Evolutionary conservation across 768 basidiomycete species (phyloP).

Genomic region (Naganishia randhawae): DNA sequence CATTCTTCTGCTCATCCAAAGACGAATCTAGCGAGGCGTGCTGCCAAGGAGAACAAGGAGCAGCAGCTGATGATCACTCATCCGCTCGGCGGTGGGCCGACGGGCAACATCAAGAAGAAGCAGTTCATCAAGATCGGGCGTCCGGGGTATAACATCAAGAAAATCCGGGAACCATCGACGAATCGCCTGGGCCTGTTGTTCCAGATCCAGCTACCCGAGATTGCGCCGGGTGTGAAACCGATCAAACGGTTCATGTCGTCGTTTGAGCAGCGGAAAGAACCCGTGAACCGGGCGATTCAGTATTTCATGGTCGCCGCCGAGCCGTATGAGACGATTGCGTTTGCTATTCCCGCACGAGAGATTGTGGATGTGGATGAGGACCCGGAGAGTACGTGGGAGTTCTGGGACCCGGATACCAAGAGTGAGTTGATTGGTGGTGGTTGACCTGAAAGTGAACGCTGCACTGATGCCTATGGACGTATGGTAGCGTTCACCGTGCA

Average conservation of each 20-base stretch:
- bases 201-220: conserved; percentile 83
- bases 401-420: conserved; percentile 99
- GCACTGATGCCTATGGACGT: neutral
- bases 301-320: conserved; percentile 99
- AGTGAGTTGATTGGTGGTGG: conserved; percentile 53
- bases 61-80: conserved; percentile 77
- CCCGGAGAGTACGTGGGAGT: conserved; percentile 90
- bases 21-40: conserved; percentile 93
- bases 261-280: conserved; percentile 94
- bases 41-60: conserved; percentile 95
- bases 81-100: conserved; percentile 52
- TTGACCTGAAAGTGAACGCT: neutral
- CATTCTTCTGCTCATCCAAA: too few species aligned
- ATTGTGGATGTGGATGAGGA: conserved; percentile 65
- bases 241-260: conserved; percentile 91
- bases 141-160: conserved; percentile 72
- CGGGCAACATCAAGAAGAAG: conserved; percentile 70
- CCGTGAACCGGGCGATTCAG: conserved; percentile 92
- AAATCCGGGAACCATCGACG: conserved; percentile 77
- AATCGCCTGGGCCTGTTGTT: conserved; percentile 97
- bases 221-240: conserved; percentile 78
- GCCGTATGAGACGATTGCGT: conserved; percentile 98
- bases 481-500: conserved; percentile 9
- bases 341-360: conserved; percentile 93
- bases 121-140: conserved; percentile 90